phyloP scores from a whole-genome alignment of 352 stramenopile species.

The Nothophytophthora sp. region DNA sequence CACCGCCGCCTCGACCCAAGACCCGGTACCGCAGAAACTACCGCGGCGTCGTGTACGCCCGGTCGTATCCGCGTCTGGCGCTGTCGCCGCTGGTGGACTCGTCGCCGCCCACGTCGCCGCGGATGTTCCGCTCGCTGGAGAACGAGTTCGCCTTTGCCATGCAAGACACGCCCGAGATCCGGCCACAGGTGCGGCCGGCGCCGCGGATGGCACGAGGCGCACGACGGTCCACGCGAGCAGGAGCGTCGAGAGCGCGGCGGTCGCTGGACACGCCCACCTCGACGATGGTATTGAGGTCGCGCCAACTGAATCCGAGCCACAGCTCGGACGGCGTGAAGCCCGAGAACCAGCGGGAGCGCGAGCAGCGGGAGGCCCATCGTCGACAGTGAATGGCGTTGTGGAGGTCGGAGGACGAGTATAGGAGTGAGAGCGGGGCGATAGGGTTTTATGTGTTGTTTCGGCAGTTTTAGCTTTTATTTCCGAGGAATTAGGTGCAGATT shows the following conservation, averaged over 20 bases:
- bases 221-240: constrained; percentile 35
- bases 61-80: constrained; percentile 33
- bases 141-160: constrained; percentile 65
- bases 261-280: constrained; percentile 53
- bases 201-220: constrained; percentile 50
- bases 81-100: constrained; percentile 37
- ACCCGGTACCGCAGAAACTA: constrained; percentile 16
- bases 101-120: constrained; percentile 30
- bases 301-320: constrained; percentile 49
- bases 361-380: constrained; percentile 40
- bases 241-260: constrained; percentile 27
- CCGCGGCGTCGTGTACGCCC: constrained; percentile 26
- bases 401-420: constrained; percentile 6
- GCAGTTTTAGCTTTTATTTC: constrained; percentile 38
- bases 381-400: constrained; percentile 22
- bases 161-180: constrained; percentile 53
- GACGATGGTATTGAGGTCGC: constrained; percentile 64
- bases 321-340: constrained; percentile 26
- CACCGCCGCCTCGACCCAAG: constrained; percentile 42
- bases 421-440: background rate
- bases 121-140: constrained; percentile 66
- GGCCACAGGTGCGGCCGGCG: constrained; percentile 40
- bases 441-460: constrained; percentile 32
- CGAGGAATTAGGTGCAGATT: constrained; percentile 20
- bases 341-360: constrained; percentile 40